Base-by-base conservation (phyloP, 768 basidiomycete genomes). In the Phanerochaete carnosa region DNA sequence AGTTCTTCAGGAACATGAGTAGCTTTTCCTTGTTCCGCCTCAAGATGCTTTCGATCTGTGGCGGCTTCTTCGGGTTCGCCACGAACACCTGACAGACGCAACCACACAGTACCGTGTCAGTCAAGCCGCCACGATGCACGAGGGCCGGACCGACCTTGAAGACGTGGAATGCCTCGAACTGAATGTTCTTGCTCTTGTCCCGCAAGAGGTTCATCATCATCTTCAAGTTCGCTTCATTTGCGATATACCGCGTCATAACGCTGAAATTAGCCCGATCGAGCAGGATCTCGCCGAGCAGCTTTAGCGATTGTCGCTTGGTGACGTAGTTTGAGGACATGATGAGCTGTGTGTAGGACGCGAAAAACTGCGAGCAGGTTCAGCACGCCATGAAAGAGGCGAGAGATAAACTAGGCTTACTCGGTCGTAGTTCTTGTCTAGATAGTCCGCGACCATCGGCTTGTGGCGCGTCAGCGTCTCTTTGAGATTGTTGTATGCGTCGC, bases 161-260 rank as follows among this genome's bases (percentile, higher is more conserved):
- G 39, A 99, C 97, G 69, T 99, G 97, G 77, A 99, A 99, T 2
- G 97, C 96, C 73, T 99, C 97, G 59, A 98, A 99, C 74, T 99
- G 97, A 49, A 99, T 98, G 74, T 99, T 99, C 82, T 94, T 93
- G 83, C 95, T 98, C 84, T 95, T 97, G 73, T 98, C 94, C 63
- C 95, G 84, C 58, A 99, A 79, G 58, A 98, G 83, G 74, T 98
- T 98, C 97, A 99, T 99, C 94, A 99, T 97, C 89, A 96, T 93
- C 88, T 98, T 98, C 64, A 99, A 82, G 73, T 98, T 99, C 29
- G 88, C 89, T 71, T 98, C 97, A 69, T 88, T 89, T 9, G 93
- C 85, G 67, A 99, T 99, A 72, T 98, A 99, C 7, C 89, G 85
- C 0, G 97, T 98, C 97, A 99, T 99, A 70, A 98, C 93, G 66